Base-by-base conservation (phyloP, 768 basidiomycete species). In the Cubamyces lactineus region DNA sequence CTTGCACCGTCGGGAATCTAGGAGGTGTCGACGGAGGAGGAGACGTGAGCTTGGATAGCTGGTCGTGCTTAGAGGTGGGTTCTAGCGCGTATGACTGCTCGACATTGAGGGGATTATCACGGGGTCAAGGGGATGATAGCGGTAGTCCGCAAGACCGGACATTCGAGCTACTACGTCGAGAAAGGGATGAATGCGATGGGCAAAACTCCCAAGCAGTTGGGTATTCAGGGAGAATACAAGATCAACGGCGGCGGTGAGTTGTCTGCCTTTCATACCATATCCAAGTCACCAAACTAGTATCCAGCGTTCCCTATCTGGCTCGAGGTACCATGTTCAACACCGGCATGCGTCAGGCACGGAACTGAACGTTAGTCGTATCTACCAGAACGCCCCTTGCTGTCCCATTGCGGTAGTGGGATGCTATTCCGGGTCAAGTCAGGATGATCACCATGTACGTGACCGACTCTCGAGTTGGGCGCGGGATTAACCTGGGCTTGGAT, bases 111-210 rank as follows among this genome's bases (percentile, higher is more conserved):
- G 5, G 9, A 34, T 34, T 21, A 41, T 13, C 30, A 11, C 41
- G 28, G 41, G 16, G 39, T 16, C 23, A 61, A 72, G 71, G 70
- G 87, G 43, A 92, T 93, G 88, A 79, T 92, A 65, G 84, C 83
- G 42, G 87, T 92, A 24, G 91, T 92, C 48, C 84, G 81, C 67
- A 80, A 90, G 62, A 93, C 91, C 17, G 91, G 92, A 1, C 92
- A 93, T 71, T 91, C 90, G 8, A 91, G 87, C 66, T 93, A 80
- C 73, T 94, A 94, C 72, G 89, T 94, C 9, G 91, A 93, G 71
- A 92, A 92, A 70, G 89, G 90, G 6, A 91, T 91, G 85, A 84
- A 83, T 50, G 91, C 91, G 3, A 88, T 89, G 86, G 88, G 88
- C 17, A 91, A 89, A 75, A 86, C 86, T 6, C 81, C 87, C 41